phyloP scores from a whole-genome alignment of 75 land plant species.

The Pinus albicaulis region DNA sequence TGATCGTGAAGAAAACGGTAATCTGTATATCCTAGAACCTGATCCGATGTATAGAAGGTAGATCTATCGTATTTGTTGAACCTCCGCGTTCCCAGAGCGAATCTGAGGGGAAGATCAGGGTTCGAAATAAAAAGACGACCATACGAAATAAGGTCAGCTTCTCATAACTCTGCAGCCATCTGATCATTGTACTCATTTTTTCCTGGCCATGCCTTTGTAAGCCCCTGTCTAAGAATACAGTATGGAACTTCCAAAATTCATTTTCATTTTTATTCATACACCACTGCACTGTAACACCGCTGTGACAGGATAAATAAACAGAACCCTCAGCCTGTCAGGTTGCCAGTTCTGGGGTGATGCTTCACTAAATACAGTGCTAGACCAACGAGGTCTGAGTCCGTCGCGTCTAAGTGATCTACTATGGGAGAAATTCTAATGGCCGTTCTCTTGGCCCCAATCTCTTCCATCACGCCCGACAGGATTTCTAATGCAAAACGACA shows the following conservation, averaged over 20 bases:
- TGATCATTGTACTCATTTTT: too few species aligned
- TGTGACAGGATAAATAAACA: conserved; percentile 73
- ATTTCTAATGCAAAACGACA: conserved; percentile 54
- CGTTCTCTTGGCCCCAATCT: conserved; percentile 46
- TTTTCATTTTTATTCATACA: background rate
- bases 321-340: conserved; percentile 18
- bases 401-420: conserved; percentile 79
- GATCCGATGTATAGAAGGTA: conserved; percentile 76
- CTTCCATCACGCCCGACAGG: conserved; percentile 29
- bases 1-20: conserved; percentile 37
- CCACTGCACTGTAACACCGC: conserved; percentile 59
- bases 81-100: conserved; percentile 25
- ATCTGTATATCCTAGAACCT: conserved; percentile 69
- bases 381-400: conserved; percentile 50
- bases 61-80: conserved; percentile 54
- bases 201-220: conserved; percentile 67
- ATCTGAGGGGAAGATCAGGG: conserved; percentile 62
- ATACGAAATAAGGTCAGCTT: conserved; percentile 73
- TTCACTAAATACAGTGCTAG: conserved; percentile 58
- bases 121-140: conserved; percentile 80
- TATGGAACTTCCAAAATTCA: conserved; percentile 38
- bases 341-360: conserved; percentile 14
- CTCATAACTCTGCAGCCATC: conserved; percentile 50
- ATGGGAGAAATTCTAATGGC: conserved; percentile 72
- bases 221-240: conserved; percentile 34